A percentile compares a stretch with the other conserved stretches of the same genome.
These are phyloP conservation scores for Debaryomyces prosopidis DNA, from an alignment of 805 yeast genomes.

Conservation along the genomic window DNA sequence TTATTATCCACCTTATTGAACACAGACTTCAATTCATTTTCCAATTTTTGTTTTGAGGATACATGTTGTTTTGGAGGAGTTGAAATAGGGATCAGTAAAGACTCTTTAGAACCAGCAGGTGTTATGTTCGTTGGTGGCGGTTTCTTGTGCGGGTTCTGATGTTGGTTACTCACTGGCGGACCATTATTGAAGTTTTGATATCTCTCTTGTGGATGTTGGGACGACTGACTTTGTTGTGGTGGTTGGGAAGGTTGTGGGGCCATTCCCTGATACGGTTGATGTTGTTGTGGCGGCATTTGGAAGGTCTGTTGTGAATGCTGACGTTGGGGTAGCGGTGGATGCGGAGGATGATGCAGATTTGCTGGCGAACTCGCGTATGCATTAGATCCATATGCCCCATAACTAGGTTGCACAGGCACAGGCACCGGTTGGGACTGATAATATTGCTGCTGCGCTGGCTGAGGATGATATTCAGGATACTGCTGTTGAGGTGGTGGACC, in stretches of 20 bases:
- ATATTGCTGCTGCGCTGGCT: conserved; percentile 11
- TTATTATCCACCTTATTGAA: conserved; percentile 58
- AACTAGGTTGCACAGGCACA: conserved; percentile 8
- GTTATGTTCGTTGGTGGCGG: conserved; percentile 16
- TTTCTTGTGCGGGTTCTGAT: conserved; percentile 15
- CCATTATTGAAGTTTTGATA: conserved; percentile 1
- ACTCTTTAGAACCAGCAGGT: conserved; percentile 16
- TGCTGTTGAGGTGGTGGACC: conserved; percentile 12
- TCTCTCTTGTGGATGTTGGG: neutral
- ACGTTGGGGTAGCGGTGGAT: conserved; percentile 24
- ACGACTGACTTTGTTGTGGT: conserved; percentile 8
- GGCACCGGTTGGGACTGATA: conserved; percentile 12
- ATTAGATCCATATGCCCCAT: neutral
- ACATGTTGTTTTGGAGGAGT: conserved; percentile 10
- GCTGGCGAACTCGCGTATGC: conserved; percentile 1
- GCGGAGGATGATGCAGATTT: conserved; percentile 23
- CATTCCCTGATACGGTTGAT: conserved; percentile 6
- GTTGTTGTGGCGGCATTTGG: conserved; percentile 10
- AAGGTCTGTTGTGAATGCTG: conserved; percentile 12
- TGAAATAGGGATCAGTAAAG: conserved; percentile 17
- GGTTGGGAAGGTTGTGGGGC: conserved; percentile 8
- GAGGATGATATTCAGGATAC: conserved; percentile 10
- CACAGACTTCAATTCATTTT: conserved; percentile 47
- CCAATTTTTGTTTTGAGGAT: conserved; percentile 43
- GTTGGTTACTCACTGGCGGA: conserved; percentile 1